These are phyloP conservation scores for Gardenia jasminoides DNA, from an alignment of 257 asterid species.

Conservation along the genomic window DNA sequence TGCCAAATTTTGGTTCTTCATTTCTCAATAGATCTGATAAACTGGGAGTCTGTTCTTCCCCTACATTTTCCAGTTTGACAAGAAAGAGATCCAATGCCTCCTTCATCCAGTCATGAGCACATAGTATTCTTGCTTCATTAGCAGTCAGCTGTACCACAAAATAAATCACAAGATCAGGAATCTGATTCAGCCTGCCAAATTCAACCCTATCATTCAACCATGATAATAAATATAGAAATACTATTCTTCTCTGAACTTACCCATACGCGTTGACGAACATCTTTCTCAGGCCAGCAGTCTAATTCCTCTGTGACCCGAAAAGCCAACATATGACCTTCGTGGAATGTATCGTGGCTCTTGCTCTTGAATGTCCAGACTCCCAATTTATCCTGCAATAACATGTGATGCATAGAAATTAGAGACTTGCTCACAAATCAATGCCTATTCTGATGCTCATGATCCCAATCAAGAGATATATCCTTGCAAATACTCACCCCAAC, in stretches of 20 bases:
- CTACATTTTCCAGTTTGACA: conserved; percentile 26
- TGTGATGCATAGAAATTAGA: conserved; percentile 8
- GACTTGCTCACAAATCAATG: not conserved
- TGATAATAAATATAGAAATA: not conserved
- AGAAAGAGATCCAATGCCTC: conserved; percentile 74
- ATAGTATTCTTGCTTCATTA: conserved; percentile 66
- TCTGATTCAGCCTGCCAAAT: not conserved
- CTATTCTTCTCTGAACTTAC: conserved; percentile 35
- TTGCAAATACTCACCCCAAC: conserved; percentile 53
- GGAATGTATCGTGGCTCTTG: conserved; percentile 81
- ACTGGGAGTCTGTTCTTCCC: conserved; percentile 13
- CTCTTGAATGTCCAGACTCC: conserved; percentile 91
- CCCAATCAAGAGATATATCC: not conserved
- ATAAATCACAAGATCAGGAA: conserved; percentile 23
- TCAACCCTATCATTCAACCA: not conserved
- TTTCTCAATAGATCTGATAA: conserved; percentile 15
- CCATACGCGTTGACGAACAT: conserved; percentile 78
- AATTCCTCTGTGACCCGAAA: conserved; percentile 68
- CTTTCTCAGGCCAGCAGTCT: conserved; percentile 91
- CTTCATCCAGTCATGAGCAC: conserved; percentile 81
- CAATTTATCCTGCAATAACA: conserved; percentile 51
- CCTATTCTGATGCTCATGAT: not conserved
- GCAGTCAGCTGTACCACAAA: conserved; percentile 54
- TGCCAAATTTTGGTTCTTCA: conserved; percentile 16
- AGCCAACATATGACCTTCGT: conserved; percentile 86